Evolutionary conservation across 805 yeast species (phyloP), one percentile per base, ranked within the genome.

Genomic region (Cyberlindnera maritima): DNA sequence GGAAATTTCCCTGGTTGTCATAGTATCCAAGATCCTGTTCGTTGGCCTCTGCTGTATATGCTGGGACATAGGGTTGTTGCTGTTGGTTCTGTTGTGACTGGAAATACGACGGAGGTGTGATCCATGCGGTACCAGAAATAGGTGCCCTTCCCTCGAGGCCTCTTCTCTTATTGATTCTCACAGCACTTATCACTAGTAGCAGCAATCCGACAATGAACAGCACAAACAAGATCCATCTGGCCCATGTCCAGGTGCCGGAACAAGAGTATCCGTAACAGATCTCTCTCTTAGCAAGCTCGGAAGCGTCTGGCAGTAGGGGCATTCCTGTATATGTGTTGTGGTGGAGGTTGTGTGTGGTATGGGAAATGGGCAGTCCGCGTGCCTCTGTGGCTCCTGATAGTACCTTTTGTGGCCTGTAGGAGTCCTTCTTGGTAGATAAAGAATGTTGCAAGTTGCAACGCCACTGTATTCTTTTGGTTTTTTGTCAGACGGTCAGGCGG

Each of bases 41-140:
- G 52, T 81, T 82, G 0, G 90, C 81, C 14, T 71, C 66, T 12
- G 70, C 86, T 0, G 89, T 78, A 53, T 86, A 86, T 2, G 83
- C 74, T 0, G 95, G 95, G 1, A 85, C 88, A 54, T 71, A 80
- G 1, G 77, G 77, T 39, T 75, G 77, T 9, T 71, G 66, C 51
- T 37, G 55, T 50, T 39, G 56, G 44, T 35, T 75, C 45, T 39
- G 56, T 47, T 47, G 63, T 13, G 50, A 54, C 36, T 48, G 68
- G 67, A 66, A 57, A 57, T 87, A 85, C n/a, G 80, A 74, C 3
- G 89, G 91, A 7, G 96, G 96, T 0, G 94, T 85, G 70, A 89
- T 79, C 95, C 95, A 86, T 11, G 86, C 78, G 1, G 94, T 86
- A 10, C 92, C 92, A 49, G 77, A 69, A 2, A 88, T 70, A 0